Base-by-base conservation (phyloP, 805 yeast genomes). In the Sugiyamaella lignohabitans region DNA sequence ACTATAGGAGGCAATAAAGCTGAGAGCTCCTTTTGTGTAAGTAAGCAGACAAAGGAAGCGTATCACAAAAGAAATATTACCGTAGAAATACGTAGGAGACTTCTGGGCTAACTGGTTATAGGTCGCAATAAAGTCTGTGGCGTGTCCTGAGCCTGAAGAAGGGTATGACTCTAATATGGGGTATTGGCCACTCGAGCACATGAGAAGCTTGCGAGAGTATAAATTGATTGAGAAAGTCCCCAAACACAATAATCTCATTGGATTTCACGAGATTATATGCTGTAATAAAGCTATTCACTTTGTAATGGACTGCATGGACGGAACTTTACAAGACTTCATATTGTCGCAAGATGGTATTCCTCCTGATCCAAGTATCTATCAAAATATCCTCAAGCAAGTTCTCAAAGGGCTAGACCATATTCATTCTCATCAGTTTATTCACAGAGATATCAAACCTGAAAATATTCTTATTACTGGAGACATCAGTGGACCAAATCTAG, bases 401-500 rank as follows among this genome's bases (percentile, higher is more conserved):
- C 14, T 27, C 8, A 8, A 8, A 8, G 32, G 32, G 14, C 8
- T 27, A 8, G 11, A 27, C 8, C 32, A 27, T 27, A 27, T 27
- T 27, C 32, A 27, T 27, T 8, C 8, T 8, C 14, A 8, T 27
- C 11, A 27, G 8, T 27, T 27, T 27, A 27, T 27, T 62, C 98
- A 89, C 63, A 84, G 97, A 61, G 98, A 89, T 66, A 78, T 89
- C 54, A 93, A 93, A 68, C 98, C 98, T 4, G 98, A 93, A 64
- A 93, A 93, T 68, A 77, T 93, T 47, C 70, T 93, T 58, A 79
- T 88, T 42, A 72, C 78, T 11, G 63, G 65, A 59, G 71, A 75
- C 56, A n/a, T n/a, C n/a, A 27, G 14, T 27, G 32, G 32, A 8
- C 11, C 8, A 8, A 14, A 27, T 8, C 8, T 27, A 14, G 14